These are phyloP conservation scores for Sphaerostilbella broomeana DNA, from an alignment of 2,329 filamentous ascomycete species.

Conservation along the genomic window DNA sequence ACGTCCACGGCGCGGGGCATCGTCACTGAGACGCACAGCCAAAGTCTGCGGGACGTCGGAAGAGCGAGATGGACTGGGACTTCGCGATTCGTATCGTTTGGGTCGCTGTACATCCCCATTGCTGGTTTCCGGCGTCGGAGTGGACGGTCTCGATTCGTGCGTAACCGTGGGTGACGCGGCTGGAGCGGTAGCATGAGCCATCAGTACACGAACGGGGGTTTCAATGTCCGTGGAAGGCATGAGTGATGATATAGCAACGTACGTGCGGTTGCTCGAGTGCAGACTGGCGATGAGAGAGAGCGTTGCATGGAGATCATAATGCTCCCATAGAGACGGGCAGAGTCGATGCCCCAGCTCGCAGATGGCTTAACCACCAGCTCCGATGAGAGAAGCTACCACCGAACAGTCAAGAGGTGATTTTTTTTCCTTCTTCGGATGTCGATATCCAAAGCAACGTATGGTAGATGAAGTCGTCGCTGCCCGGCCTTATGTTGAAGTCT, in stretches of 20 bases:
- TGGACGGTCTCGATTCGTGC: slow-evolving; percentile 45
- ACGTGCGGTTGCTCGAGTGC: slow-evolving; percentile 52
- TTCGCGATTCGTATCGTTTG: slow-evolving; percentile 47
- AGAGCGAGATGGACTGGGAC: slow-evolving; percentile 51
- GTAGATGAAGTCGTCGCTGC: too few species aligned
- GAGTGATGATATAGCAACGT: slow-evolving; percentile 34
- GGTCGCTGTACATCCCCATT: slow-evolving; percentile 44
- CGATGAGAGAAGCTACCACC: slow-evolving; percentile 14
- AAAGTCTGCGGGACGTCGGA: slow-evolving; percentile 37
- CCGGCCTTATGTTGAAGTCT: too few species aligned
- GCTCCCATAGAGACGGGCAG: slow-evolving; percentile 35
- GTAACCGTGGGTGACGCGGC: slow-evolving; percentile 28
- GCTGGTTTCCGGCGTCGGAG: slow-evolving; percentile 46
- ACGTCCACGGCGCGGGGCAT: slow-evolving; percentile 33
- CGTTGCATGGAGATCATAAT: slow-evolving; percentile 58
- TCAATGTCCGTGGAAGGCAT: slow-evolving; percentile 5
- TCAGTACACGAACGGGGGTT: slow-evolving; percentile 23
- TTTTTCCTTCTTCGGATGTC: too few species aligned
- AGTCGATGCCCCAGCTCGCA: background rate
- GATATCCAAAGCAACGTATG: too few species aligned
- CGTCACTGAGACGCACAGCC: slow-evolving; percentile 38
- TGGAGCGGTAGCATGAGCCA: slow-evolving; percentile 19
- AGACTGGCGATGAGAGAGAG: slow-evolving; percentile 56
- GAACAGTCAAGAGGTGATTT: too few species aligned
- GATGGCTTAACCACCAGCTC: slow-evolving; percentile 12